Percentiles rank a stretch among this genome's conserved stretches.
Evolutionary conservation across 805 yeast genomes (phyloP).

Genomic region (Saccharomycopsis capsularis): DNA sequence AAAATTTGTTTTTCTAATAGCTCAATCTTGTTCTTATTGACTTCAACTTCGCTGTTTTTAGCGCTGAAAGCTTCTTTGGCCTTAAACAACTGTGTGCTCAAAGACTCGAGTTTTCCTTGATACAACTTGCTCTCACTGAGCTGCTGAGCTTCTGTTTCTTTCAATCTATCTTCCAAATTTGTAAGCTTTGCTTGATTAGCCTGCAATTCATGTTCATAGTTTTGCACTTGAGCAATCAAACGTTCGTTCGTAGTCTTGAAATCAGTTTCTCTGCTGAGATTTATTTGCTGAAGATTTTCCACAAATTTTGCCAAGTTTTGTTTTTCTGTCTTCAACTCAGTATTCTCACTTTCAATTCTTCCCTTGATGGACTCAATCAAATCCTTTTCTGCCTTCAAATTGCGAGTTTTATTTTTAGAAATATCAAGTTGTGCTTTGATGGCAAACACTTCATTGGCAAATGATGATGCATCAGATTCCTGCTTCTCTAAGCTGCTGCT

Average conservation of each 20-base stretch:
- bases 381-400: conserved; percentile 48
- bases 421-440: conserved; percentile 40
- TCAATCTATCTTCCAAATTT: conserved; percentile 45
- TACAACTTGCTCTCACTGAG: conserved; percentile 46
- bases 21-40: conserved; percentile 34
- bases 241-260: conserved; percentile 44
- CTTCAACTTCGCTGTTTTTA: conserved; percentile 35
- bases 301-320: conserved; percentile 50
- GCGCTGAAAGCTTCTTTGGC: conserved; percentile 37
- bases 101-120: conserved; percentile 54
- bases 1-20: conserved; percentile 29
- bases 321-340: conserved; percentile 50
- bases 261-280: conserved; percentile 48
- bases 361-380: conserved; percentile 43
- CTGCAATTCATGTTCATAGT: conserved; percentile 42
- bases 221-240: conserved; percentile 41
- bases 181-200: conserved; percentile 39
- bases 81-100: conserved; percentile 39
- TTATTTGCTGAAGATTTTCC: conserved; percentile 43
- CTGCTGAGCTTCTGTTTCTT: conserved; percentile 38
- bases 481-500: conserved; percentile 39
- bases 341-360: conserved; percentile 46
- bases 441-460: conserved; percentile 50
- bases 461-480: conserved; percentile 42
- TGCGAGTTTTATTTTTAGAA: conserved; percentile 39